Base-by-base conservation (phyloP, 129 eudicot genomes). In the sunflower (Helianthus annuus) region DNA sequence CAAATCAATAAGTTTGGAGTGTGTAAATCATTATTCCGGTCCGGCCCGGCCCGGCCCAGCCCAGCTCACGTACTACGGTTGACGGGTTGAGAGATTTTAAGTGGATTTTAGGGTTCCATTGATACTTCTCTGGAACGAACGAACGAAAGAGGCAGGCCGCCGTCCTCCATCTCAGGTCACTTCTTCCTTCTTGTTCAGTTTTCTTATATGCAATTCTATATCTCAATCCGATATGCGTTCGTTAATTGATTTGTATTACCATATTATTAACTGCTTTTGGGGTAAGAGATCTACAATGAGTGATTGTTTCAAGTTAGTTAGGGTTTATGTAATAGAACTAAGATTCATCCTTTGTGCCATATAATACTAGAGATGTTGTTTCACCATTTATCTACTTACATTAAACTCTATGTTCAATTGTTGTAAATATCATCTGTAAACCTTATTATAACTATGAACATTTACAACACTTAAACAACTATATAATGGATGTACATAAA, bases 101-200 rank as follows among this genome's bases (percentile, higher is more conserved):
- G 53, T 71, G 29, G 27, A 40, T 40, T 71, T 71, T 71, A 71
- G 76, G 76, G 76, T 71, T 71, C 76, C 24, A 48, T 68, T 56
- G 34, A 7, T 48, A 3, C 66, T 56, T 19, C 56, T 57, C 44
- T 24, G 44, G 46, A 40, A 19, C 22, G 54, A 19, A 70, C 24
- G 42, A 12, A 70, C 42, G 27, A 70, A 70, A 42, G 66, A 19
- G 55, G 66, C 65, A 5, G 27, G 39, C 64, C 42, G 42, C 19
- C 55, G 51, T 52, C 34, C 34, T 34, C 61, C 64, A 54, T 54
- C 64, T 39, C 65, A 70, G 75, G 66, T 70, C 4, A 3, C 55
- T 70, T 19, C 0, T 29, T 48, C 49, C 45, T 14, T 10, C 36
- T 46, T 59, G 4, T 52, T 19, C 66, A 10, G 3, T 46, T 46